Base-by-base conservation (phyloP, 129 eudicot species). In the Ambrosia trifida region DNA sequence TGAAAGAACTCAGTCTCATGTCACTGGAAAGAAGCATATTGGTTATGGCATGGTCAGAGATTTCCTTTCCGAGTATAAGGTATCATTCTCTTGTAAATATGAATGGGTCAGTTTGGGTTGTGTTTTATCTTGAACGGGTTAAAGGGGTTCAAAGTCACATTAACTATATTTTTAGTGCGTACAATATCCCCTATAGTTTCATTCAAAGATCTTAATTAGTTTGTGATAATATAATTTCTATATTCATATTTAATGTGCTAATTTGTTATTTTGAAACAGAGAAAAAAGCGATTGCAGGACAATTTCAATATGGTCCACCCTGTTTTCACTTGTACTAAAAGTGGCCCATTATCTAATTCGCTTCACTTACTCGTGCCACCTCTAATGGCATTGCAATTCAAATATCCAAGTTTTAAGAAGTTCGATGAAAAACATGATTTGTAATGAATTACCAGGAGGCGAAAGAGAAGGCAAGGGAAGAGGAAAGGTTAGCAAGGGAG, bases 1-100 rank as follows among this genome's bases (percentile, higher is more conserved):
- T 67, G 99, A 94, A 83, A 87, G 96, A 77, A 88, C 97, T 68
- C 99, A 94, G 80, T 89, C 98, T 53, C 98, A 94, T 24, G 87
- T 94, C 38, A 89, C 99, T 59, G 97, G 99, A 40, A 94, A 94
- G 79, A 96, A 94, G 74, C 99, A 94, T 64, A 75, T 90, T 54
- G 99, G 99, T 64, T 94, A 84, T 72, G 97, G 99, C 54, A 59
- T 87, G 85, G 91, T 87, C 59, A 81, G 96, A 49, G 96, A 90
- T 72, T 90, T 90, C 76, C 86, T 94, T 2, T 49, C 83, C 0
- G 96, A 89, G 70, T 76, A 80, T 75, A 94, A 88, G 97, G 99
- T 88, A 40, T 18, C 35, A n/a, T 19, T 58, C 64, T 31, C n/a
- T 30, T 30, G 2, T 58, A 58, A 30, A 11, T 20, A 56, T 24